Evolutionary conservation across 257 asterid species (phyloP).

Genomic region (Lavandula angustifolia): DNA sequence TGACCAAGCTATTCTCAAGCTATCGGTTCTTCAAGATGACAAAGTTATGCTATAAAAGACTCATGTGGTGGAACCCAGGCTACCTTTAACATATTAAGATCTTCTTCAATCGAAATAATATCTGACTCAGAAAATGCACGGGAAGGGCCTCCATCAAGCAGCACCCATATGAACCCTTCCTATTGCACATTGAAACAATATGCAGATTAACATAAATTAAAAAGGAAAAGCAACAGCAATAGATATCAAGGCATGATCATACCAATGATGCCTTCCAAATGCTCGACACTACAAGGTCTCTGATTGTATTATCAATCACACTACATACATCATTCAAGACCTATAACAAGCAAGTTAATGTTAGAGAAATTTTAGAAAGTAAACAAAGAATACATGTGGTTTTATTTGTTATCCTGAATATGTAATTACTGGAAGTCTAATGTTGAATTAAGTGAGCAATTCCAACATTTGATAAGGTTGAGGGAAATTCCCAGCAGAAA

Average conservation of each 20-base stretch:
- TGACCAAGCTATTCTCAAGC: slow-evolving; percentile 9
- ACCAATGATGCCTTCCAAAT: slow-evolving; percentile 87
- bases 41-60: not conserved
- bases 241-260: slow-evolving; percentile 34
- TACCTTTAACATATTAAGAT: slow-evolving; percentile 76
- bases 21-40: not conserved
- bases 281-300: slow-evolving; percentile 82
- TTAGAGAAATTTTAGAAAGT: slow-evolving; percentile 21
- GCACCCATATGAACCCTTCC: slow-evolving; percentile 95
- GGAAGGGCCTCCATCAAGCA: slow-evolving; percentile 97
- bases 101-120: slow-evolving; percentile 78
- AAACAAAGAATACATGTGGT: slow-evolving; percentile 3
- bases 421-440: not conserved
- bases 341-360: slow-evolving; percentile 46
- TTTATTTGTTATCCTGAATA: slow-evolving; percentile 9
- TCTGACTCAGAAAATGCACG: slow-evolving; percentile 85
- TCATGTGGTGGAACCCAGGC: slow-evolving; percentile 26
- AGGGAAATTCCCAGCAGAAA: slow-evolving; percentile 6
- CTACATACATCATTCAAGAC: slow-evolving; percentile 73
- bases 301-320: slow-evolving; percentile 70
- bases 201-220: slow-evolving; percentile 30
- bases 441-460: not conserved
- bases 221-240: slow-evolving; percentile 15
- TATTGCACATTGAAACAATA: slow-evolving; percentile 47
- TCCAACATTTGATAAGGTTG: slow-evolving; percentile 16